A percentile compares a stretch with the other conserved stretches of the same genome.
phyloP scores from a whole-genome alignment of 2,329 filamentous ascomycete genomes.

The Cryphonectria radicalis region DNA sequence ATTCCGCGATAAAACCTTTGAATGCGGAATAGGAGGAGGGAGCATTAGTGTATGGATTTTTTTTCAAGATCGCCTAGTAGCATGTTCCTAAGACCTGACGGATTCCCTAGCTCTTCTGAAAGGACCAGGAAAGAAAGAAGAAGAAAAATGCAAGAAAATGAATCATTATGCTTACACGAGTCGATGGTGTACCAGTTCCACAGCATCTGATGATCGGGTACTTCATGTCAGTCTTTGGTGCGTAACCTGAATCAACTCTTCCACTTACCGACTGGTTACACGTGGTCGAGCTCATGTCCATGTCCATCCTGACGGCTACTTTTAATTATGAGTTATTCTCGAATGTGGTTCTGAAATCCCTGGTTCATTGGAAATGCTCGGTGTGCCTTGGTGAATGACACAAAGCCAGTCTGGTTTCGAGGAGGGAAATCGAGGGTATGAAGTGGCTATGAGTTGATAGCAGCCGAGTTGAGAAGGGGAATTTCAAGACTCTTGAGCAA shows the following conservation, averaged over 20 bases:
- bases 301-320: slow-evolving; percentile 22
- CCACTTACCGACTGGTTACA: slow-evolving; percentile 28
- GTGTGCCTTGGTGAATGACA: not conserved
- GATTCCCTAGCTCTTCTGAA: not conserved
- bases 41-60: not conserved
- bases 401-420: not conserved
- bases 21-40: no score
- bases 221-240: not conserved
- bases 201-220: slow-evolving; percentile 17
- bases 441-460: not conserved
- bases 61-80: not conserved
- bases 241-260: no score
- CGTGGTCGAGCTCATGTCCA: slow-evolving; percentile 20
- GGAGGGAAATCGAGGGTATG: no score
- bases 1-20: slow-evolving; percentile 43
- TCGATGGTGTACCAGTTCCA: slow-evolving; percentile 31
- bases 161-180: slow-evolving; percentile 16
- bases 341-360: not conserved
- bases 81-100: not conserved
- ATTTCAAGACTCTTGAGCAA: no score
- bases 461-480: not conserved
- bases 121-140: no score
- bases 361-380: not conserved
- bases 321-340: no score
- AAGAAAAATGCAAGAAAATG: not conserved